Conservation (phyloP, 2,329 filamentous ascomycete genomes). For the Grosmannia serpens region DNA sequence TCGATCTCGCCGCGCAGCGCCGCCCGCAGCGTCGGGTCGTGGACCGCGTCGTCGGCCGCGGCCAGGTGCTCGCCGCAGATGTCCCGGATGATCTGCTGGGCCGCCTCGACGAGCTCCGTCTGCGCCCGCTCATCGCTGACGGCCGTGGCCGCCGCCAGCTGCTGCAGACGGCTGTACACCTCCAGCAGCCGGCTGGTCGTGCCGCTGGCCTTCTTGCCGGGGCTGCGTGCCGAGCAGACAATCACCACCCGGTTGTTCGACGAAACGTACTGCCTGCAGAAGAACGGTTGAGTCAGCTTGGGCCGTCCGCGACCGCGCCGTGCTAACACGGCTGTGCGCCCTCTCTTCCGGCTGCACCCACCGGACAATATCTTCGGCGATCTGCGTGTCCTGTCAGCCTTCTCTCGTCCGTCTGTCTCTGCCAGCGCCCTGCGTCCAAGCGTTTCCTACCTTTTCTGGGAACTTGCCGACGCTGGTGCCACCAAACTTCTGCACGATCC, state of each 20-base stretch:
- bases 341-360: too few relatives aligned
- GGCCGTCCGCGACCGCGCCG: too few relatives aligned
- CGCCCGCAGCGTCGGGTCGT: constrained; percentile 42
- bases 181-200: constrained; percentile 78
- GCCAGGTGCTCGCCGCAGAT: constrained; percentile 73
- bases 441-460: constrained; percentile 33
- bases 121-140: constrained; percentile 38
- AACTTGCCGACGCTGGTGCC: constrained; percentile 49
- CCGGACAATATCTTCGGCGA: constrained; percentile 14
- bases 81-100: constrained; percentile 63
- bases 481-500: constrained; percentile 52
- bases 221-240: constrained; percentile 91
- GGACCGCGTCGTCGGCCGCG: constrained; percentile 55
- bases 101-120: constrained; percentile 46
- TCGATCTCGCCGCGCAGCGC: constrained; percentile 56
- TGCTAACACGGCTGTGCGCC: too few relatives aligned
- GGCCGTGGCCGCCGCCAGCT: constrained; percentile 36
- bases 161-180: constrained; percentile 45
- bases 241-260: constrained; percentile 66
- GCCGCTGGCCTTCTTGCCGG: constrained; percentile 85
- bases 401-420: not conserved
- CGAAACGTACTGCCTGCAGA: constrained; percentile 9
- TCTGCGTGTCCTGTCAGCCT: constrained; percentile 23
- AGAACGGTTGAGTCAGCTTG: not conserved
- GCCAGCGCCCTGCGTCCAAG: constrained; percentile 6